Percentiles rank a stretch among this genome's conserved stretches.
Conservation (phyloP, 768 basidiomycete species). For the Russula sp. region DNA sequence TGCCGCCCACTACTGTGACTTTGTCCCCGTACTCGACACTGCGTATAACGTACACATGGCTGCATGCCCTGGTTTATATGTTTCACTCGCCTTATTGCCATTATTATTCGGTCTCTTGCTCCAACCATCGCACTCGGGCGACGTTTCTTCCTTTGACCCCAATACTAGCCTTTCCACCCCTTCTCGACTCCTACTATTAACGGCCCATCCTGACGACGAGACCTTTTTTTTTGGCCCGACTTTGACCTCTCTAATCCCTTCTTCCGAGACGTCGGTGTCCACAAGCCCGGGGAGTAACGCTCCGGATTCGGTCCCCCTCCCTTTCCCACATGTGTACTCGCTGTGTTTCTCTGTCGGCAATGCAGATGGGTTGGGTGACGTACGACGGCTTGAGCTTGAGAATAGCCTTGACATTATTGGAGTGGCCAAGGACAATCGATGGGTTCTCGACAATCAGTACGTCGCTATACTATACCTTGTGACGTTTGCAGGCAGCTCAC, state of each 20-base stretch:
- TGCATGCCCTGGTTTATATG: slow-evolving; percentile 1
- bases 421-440: slow-evolving; percentile 46
- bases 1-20: too few relatives aligned
- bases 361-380: slow-evolving; percentile 66
- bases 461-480: neutral
- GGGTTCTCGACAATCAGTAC: slow-evolving; percentile 66
- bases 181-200: slow-evolving; percentile 55
- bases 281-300: neutral
- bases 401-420: slow-evolving; percentile 65
- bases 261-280: neutral
- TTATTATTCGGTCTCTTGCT: slow-evolving; percentile 10
- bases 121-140: neutral
- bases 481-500: slow-evolving; percentile 9
- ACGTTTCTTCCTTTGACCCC: neutral
- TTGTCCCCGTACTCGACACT: too few relatives aligned
- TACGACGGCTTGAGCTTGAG: slow-evolving; percentile 52
- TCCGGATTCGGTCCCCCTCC: neutral
- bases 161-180: neutral
- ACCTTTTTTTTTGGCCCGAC: slow-evolving; percentile 92
- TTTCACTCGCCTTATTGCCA: slow-evolving; percentile 1
- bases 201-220: slow-evolving; percentile 95
- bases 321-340: slow-evolving; percentile 41
- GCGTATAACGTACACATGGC: neutral
- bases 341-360: slow-evolving; percentile 77
- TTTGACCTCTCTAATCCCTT: slow-evolving; percentile 45